Evolutionary conservation across 306 rosid species (phyloP).

Genomic region (Albizia julibrissin): DNA sequence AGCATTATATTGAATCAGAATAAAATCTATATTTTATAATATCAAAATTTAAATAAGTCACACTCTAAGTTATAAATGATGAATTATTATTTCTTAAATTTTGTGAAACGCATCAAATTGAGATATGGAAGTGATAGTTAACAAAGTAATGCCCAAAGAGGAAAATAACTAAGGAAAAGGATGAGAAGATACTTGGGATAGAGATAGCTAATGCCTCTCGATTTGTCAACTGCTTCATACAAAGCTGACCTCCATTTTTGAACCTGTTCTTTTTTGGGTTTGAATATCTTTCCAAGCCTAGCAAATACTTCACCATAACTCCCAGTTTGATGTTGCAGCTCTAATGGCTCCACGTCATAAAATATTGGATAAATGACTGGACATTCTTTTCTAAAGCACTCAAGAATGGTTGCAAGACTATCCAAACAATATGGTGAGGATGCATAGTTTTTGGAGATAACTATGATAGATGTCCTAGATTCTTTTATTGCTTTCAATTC

Average conservation of each 20-base stretch:
- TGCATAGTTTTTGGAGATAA: not conserved
- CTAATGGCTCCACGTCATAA: not conserved
- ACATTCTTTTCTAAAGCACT: not conserved
- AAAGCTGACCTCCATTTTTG: not conserved
- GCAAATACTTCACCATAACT: not conserved
- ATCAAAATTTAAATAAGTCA: too few relatives aligned
- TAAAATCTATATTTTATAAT: too few relatives aligned
- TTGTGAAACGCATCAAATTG: not conserved
- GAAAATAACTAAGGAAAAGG: not conserved
- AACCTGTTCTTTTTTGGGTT: not conserved
- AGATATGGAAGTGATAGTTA: not conserved
- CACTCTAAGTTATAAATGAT: too few relatives aligned
- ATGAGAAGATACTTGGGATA: not conserved
- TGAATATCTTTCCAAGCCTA: not conserved
- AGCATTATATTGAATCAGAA: too few relatives aligned
- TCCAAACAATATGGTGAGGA: not conserved
- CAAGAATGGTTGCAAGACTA: not conserved
- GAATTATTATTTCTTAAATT: not conserved
- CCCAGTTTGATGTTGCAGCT: not conserved
- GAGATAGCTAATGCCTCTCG: not conserved
- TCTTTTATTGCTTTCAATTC: not conserved
- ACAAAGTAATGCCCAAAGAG: not conserved
- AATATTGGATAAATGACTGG: not conserved
- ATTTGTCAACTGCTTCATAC: not conserved
- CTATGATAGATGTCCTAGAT: not conserved